Percentiles rank a stretch among this genome's conserved stretches.
These are phyloP conservation scores for Cutaneotrichosporon cavernicola DNA, from an alignment of 1,284 basidiomycete species.

Conservation along the genomic window DNA sequence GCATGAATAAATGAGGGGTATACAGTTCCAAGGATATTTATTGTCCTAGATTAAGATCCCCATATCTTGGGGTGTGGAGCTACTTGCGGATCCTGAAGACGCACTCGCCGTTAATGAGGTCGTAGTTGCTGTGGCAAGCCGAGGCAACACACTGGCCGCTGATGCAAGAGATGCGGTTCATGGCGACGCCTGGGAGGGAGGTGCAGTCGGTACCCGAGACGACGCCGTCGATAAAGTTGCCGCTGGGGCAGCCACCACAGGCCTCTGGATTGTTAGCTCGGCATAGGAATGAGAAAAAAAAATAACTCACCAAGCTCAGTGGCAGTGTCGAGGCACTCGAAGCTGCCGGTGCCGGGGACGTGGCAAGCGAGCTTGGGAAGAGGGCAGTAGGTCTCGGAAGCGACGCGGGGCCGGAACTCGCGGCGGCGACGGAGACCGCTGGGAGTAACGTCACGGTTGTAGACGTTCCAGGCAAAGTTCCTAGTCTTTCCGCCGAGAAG, in stretches of 20 bases:
- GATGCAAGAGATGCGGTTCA: constrained; percentile 23
- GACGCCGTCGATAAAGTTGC: constrained; percentile 7
- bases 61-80: neutral
- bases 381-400: constrained; percentile 11
- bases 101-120: constrained; percentile 16
- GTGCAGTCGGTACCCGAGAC: constrained; percentile 23
- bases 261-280: constrained; percentile 18
- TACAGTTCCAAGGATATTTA: neutral
- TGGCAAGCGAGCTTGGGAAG: constrained; percentile 1
- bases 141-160: constrained; percentile 18
- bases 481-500: neutral
- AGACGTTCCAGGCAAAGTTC: constrained; percentile 9
- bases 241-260: constrained; percentile 21
- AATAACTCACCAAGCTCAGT: constrained; percentile 13
- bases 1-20: too few relatives aligned
- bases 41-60: neutral
- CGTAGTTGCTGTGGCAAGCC: constrained; percentile 17
- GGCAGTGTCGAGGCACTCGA: constrained; percentile 19
- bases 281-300: neutral
- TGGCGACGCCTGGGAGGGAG: constrained; percentile 15
- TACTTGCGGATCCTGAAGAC: constrained; percentile 1
- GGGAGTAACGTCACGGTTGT: neutral
- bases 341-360: constrained; percentile 7
- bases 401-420: neutral
- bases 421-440: neutral